These are phyloP conservation scores for Filobasidium uniguttulatum DNA, from an alignment of 1,284 basidiomycete species.

Conservation along the genomic window DNA sequence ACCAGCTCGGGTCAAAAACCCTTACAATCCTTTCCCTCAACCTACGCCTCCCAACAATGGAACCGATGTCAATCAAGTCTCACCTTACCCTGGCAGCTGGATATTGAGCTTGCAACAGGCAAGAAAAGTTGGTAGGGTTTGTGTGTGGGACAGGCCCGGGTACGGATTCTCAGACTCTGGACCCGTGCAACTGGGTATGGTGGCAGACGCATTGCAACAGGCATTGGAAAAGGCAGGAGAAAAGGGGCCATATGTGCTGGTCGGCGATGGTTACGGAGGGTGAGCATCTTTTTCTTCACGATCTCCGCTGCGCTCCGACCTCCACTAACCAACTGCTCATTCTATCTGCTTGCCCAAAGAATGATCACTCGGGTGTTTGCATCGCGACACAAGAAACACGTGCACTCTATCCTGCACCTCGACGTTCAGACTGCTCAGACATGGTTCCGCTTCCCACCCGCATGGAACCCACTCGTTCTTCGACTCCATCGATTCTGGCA, in stretches of 20 bases:
- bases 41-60: constrained; percentile 20
- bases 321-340: no score
- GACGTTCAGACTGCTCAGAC: constrained; percentile 30
- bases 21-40: constrained; percentile 21
- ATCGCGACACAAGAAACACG: constrained; percentile 20
- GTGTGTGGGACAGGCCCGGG: constrained; percentile 33
- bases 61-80: constrained; percentile 12
- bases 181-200: constrained; percentile 24
- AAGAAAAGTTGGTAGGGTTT: constrained; percentile 26
- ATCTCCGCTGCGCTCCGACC: not conserved
- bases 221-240: constrained; percentile 20
- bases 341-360: no score
- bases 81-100: constrained; percentile 25
- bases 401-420: constrained; percentile 28
- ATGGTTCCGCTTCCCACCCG: constrained; percentile 22
- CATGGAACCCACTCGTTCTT: constrained; percentile 20
- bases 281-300: constrained; percentile 19
- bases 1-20: constrained; percentile 28
- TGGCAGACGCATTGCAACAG: constrained; percentile 24
- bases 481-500: constrained; percentile 17
- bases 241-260: constrained; percentile 20
- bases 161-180: constrained; percentile 29
- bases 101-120: constrained; percentile 25
- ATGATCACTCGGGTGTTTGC: constrained; percentile 28
- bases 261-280: constrained; percentile 33